Conservation (phyloP, 495 filamentous ascomycete species). For the Aspergillus sclerotioniger region DNA sequence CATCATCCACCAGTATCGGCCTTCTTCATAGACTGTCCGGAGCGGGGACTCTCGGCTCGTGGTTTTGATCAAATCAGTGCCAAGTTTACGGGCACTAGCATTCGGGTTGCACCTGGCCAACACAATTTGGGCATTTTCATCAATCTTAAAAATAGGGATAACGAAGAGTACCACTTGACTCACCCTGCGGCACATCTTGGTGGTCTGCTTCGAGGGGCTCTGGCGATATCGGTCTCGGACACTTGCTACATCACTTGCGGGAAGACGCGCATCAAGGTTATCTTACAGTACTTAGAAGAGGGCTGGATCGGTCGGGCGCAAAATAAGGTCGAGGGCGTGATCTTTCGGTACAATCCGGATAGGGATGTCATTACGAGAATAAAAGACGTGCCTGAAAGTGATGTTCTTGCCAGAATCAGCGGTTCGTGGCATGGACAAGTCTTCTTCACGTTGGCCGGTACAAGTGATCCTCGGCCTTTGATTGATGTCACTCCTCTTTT, state of each 20-base stretch:
- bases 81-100: conserved; percentile 94
- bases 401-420: conserved; percentile 78
- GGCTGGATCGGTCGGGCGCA: conserved; percentile 91
- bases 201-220: conserved; percentile 76
- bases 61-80: conserved; percentile 95
- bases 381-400: conserved; percentile 79
- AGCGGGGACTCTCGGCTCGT: conserved; percentile 82
- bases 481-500: conserved; percentile 81
- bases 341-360: conserved; percentile 81
- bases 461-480: conserved; percentile 66
- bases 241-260: conserved; percentile 81
- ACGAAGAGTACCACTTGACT: conserved; percentile 92
- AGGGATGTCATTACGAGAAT: conserved; percentile 75
- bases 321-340: conserved; percentile 85
- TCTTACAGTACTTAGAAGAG: conserved; percentile 89
- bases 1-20: conserved; percentile 97
- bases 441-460: conserved; percentile 58
- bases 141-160: conserved; percentile 70
- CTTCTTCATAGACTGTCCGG: conserved; percentile 89
- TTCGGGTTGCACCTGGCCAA: conserved; percentile 85
- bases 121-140: conserved; percentile 97
- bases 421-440: conserved; percentile 80
- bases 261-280: conserved; percentile 84
- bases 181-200: conserved; percentile 93
- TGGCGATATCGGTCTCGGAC: conserved; percentile 86